Conservation (phyloP, 129 eudicot species). For the Escallonia herrerae region DNA sequence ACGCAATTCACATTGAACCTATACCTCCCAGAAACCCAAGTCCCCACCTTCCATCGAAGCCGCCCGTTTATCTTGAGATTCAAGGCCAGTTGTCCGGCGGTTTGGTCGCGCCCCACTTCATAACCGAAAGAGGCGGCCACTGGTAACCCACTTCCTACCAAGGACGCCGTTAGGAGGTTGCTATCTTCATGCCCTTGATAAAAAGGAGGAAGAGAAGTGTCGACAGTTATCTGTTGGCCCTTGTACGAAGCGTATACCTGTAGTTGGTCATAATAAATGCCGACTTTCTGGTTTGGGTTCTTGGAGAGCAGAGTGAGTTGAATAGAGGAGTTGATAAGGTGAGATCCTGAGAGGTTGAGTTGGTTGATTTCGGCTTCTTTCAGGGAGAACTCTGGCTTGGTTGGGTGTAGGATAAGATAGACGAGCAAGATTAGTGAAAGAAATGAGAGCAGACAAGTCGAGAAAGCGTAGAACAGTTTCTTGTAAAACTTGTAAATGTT, state of each 20-base stretch:
- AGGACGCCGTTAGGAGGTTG: conserved; percentile 40
- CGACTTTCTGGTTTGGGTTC: conserved; percentile 72
- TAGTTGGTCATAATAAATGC: conserved; percentile 61
- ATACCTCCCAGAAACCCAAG: conserved; percentile 72
- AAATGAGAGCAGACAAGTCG: conserved; percentile 53
- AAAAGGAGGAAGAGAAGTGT: conserved; percentile 53
- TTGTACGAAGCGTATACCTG: conserved; percentile 64
- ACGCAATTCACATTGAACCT: conserved; percentile 62
- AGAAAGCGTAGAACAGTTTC: conserved; percentile 49
- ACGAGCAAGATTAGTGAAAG: conserved; percentile 55
- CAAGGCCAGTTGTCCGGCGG: conserved; percentile 44
- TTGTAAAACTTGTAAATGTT: conserved; percentile 38
- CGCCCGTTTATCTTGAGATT: conserved; percentile 51
- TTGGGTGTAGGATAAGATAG: conserved; percentile 67
- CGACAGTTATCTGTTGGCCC: conserved; percentile 58
- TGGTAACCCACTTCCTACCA: conserved; percentile 47
- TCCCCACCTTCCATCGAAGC: conserved; percentile 72
- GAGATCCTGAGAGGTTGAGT: conserved; percentile 58
- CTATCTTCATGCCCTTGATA: conserved; percentile 60
- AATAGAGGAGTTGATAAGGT: conserved; percentile 73
- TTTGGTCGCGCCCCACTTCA: conserved; percentile 59
- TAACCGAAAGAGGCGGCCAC: conserved; percentile 60
- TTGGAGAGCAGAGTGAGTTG: conserved; percentile 52
- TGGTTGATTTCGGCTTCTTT: conserved; percentile 64
- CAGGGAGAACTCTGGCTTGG: conserved; percentile 76